Evolutionary conservation across 208 protist genomes (phyloP).

Genomic region (Naegleria fowleri): DNA sequence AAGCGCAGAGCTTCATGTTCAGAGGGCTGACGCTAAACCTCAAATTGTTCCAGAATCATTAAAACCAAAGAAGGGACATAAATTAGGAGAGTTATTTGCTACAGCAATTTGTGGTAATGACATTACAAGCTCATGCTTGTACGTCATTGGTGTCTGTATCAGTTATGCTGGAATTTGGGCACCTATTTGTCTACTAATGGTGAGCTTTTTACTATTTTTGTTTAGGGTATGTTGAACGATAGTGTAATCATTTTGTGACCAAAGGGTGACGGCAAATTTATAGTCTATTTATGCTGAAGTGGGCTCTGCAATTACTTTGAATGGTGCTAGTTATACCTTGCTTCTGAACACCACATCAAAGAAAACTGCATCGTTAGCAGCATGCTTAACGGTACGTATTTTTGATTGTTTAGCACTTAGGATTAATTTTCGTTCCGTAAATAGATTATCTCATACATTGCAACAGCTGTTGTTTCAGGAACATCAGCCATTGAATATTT

Average conservation of each 20-base stretch:
- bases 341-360: conserved; percentile 69
- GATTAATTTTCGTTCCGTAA: not conserved
- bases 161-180: conserved; percentile 50
- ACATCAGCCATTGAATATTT: conserved; percentile 53
- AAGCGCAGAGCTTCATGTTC: not conserved
- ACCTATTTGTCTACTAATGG: conserved; percentile 52
- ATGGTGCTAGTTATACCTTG: conserved; percentile 68
- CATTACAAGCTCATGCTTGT: conserved; percentile 56
- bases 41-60: not conserved
- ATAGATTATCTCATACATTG: conserved; percentile 50
- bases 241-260: not conserved
- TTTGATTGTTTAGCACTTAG: too few relatives aligned
- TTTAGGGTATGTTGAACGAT: conserved; percentile 35
- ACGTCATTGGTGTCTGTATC: conserved; percentile 48
- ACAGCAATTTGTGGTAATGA: conserved; percentile 57
- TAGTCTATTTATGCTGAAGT: conserved; percentile 57
- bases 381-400: conserved; percentile 29
- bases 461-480: conserved; percentile 60
- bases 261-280: not conserved
- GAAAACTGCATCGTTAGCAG: conserved; percentile 55
- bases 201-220: conserved; percentile 56
- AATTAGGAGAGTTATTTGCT: conserved; percentile 41
- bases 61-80: not conserved
- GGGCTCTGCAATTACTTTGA: conserved; percentile 62
- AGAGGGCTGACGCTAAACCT: not conserved